phyloP scores from a whole-genome alignment of 2,329 filamentous ascomycete species.

The Monilinia vaccinii-corymbosi region DNA sequence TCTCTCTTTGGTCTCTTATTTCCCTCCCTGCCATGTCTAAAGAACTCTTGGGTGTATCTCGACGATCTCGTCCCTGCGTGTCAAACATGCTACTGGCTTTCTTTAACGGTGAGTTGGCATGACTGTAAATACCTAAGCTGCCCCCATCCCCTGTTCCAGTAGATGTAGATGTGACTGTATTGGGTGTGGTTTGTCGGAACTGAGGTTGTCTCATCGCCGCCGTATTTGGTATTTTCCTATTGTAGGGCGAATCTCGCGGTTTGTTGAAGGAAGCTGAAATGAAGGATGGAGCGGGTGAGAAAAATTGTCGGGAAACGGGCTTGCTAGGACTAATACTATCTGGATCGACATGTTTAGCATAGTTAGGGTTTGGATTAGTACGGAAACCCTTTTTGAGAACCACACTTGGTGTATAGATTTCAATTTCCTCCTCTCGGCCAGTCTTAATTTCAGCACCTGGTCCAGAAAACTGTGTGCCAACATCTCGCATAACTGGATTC shows the following conservation, averaged over 20 bases:
- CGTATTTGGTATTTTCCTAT: conserved; percentile 30
- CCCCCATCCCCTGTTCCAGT: conserved; percentile 52
- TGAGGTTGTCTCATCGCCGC: conserved; percentile 45
- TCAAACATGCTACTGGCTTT: conserved; percentile 61
- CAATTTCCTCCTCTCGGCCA: conserved; percentile 37
- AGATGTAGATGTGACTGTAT: conserved; percentile 21
- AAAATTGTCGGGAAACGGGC: conserved; percentile 25
- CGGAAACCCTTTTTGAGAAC: conserved; percentile 67
- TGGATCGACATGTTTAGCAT: conserved; percentile 62
- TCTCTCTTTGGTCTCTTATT: conserved; percentile 24
- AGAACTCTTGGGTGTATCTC: conserved; percentile 47
- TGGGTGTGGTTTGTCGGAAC: conserved; percentile 36
- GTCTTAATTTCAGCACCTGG: conserved; percentile 20
- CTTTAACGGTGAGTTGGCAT: conserved; percentile 73
- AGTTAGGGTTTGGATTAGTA: conserved; percentile 76
- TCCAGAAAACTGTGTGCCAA: conserved; percentile 65
- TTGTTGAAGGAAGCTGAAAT: conserved; percentile 18
- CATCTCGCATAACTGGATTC: conserved; percentile 69
- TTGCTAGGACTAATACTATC: conserved; percentile 36
- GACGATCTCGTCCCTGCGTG: conserved; percentile 35
- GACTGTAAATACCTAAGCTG: conserved; percentile 69
- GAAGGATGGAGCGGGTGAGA: conserved; percentile 33
- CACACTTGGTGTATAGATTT: conserved; percentile 51
- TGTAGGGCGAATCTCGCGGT: conserved; percentile 32
- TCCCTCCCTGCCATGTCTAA: conserved; percentile 46